Evolutionary conservation across 139 green algal species (phyloP).

Genomic region (Pycnococcus provasolii): DNA sequence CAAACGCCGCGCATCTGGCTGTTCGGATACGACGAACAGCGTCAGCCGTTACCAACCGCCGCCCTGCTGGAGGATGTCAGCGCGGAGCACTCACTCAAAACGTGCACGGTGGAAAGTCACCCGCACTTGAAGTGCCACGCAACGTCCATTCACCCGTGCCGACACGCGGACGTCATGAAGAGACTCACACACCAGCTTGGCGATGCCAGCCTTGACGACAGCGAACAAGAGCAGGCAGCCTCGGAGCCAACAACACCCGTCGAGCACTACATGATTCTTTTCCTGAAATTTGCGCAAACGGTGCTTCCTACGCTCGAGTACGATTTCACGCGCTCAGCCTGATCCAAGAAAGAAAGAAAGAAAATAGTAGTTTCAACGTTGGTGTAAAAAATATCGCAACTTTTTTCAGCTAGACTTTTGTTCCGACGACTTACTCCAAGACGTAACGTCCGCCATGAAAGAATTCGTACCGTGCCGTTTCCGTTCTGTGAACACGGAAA

Average conservation of each 20-base stretch:
- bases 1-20: slow-evolving; percentile 45
- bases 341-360: no score
- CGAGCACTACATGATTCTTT: slow-evolving; percentile 39
- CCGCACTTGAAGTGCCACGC: slow-evolving; percentile 32
- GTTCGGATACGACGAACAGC: slow-evolving; percentile 42
- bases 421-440: no score
- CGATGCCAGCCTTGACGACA: no score
- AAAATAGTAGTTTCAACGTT: no score
- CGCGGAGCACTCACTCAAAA: slow-evolving; percentile 42
- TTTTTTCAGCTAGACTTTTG: no score
- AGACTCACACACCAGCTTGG: no score
- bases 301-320: slow-evolving; percentile 50
- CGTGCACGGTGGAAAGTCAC: slow-evolving; percentile 44
- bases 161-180: slow-evolving; percentile 37
- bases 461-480: no score
- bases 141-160: slow-evolving; percentile 48
- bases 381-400: no score
- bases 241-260: no score
- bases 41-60: slow-evolving; percentile 26
- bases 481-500: no score
- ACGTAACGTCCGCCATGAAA: no score
- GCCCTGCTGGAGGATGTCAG: slow-evolving; percentile 39
- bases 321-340: slow-evolving; percentile 36
- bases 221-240: no score
- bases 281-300: slow-evolving; percentile 46